Evolutionary conservation across 2,329 filamentous ascomycete genomes (phyloP), one percentile per base, ranked within the genome.

Genomic region (Aspergillus sp.): DNA sequence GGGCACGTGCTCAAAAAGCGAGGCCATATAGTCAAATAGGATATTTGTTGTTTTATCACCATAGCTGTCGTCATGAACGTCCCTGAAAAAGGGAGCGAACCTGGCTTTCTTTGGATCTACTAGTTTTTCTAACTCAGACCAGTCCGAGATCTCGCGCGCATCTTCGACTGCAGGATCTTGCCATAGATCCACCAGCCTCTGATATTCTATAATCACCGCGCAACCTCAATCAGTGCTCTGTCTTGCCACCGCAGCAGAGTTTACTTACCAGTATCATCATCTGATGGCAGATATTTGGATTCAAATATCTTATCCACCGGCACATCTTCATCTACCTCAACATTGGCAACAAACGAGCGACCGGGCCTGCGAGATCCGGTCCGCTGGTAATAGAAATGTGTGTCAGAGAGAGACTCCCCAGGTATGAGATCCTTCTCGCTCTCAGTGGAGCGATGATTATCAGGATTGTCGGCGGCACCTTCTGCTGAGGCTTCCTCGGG

Each of bases 251-350:
- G 11, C 10, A 23, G 41, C 19, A 15, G 8, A 38, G 23, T 23
- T 6, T 2, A 44, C 56, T 47, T 25, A 58, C 56, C 56, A 15
- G 39, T 23, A 51, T 58, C 56, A 25, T 53, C 56, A 27, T 53
- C 49, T 11, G 38, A 32, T 7, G 56, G 56, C n/a, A 53, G 13
- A 10, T 42, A 58, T 32, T 13, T 38, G 8, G 49, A 23, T 17
- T 58, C 56, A 17, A 58, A 10, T 6, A 58, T 36, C 2, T 8
- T 42, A 7, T 53, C 38, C 30, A 52, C 15, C n/a, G 49, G 48
- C 2, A 58, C 48, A 19, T 53, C 15, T 8, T 44, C 23, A 3
- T 38, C 8, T 7, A 41, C 3, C 17, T 53, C 56, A 11, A 53
- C n/a, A 11, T 30, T 21, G 25, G 36, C 56, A 30, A 38, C 27